phyloP scores from a whole-genome alignment of 805 yeast species.

The Suhomyces canberraensis region DNA sequence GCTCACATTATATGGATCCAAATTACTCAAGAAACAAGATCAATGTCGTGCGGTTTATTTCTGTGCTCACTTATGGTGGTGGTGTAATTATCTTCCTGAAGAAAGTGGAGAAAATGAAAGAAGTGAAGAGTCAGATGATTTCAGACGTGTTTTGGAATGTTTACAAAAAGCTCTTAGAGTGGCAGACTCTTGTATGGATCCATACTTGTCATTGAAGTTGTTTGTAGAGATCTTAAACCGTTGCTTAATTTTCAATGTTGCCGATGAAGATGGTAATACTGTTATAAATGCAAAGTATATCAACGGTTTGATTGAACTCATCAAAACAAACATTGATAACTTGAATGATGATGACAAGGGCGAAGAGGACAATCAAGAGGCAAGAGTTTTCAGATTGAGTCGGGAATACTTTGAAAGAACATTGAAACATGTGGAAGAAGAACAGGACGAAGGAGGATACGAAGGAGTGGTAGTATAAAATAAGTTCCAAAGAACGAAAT shows the following conservation, averaged over 20 bases:
- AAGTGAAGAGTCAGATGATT: constrained; percentile 17
- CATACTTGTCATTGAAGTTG: constrained; percentile 65
- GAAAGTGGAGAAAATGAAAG: constrained; percentile 10
- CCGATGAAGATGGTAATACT: constrained; percentile 54
- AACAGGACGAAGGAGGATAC: constrained; percentile 66
- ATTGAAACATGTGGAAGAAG: constrained; percentile 63
- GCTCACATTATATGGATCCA: constrained; percentile 83
- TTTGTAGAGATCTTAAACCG: constrained; percentile 88
- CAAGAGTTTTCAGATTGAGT: constrained; percentile 26
- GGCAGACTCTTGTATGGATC: constrained; percentile 93
- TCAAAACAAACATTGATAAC: constrained; percentile 59
- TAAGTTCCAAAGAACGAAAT: too few species aligned
- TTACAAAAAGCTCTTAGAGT: constrained; percentile 82
- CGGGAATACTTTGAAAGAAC: constrained; percentile 60
- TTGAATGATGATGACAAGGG: constrained; percentile 24
- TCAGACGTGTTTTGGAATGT: constrained; percentile 82
- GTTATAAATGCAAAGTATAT: constrained; percentile 70
- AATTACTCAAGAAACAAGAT: constrained; percentile 84
- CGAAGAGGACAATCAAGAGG: constrained; percentile 21
- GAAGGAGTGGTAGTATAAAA: constrained; percentile 37
- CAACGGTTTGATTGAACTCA: constrained; percentile 82
- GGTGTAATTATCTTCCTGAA: constrained; percentile 52
- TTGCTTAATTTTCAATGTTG: constrained; percentile 80
- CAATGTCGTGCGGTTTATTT: constrained; percentile 88
- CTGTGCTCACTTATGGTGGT: constrained; percentile 95